These are phyloP conservation scores for Quercus phellos DNA, from an alignment of 331 rosid genomes.

Conservation along the genomic window DNA sequence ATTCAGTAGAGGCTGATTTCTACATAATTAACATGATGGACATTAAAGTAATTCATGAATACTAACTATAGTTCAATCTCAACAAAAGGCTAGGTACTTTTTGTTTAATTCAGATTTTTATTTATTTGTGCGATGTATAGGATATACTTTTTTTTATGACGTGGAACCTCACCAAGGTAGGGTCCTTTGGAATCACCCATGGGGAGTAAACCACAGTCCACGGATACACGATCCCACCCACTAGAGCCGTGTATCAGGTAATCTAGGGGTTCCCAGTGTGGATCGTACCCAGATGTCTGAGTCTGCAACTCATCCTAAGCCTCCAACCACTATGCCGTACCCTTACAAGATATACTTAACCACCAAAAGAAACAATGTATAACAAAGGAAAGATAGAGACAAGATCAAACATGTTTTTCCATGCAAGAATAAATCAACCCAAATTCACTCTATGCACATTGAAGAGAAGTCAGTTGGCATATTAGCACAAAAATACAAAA, in stretches of 20 bases:
- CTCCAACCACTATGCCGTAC: no score
- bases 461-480: background rate
- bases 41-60: background rate
- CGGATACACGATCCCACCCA: no score
- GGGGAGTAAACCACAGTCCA: no score
- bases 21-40: background rate
- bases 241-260: no score
- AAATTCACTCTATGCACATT: background rate
- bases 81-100: background rate
- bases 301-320: no score
- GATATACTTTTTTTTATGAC: background rate
- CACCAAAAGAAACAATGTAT: background rate
- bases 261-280: no score
- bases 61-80: background rate
- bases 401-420: background rate
- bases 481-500: background rate
- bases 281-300: no score
- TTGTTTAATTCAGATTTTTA: background rate
- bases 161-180: no score
- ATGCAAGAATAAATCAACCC: background rate
- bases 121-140: background rate
- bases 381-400: background rate
- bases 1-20: background rate
- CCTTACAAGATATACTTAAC: no score
- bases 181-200: no score